Percentiles rank a stretch among this genome's conserved stretches.
Evolutionary conservation across 2,329 filamentous ascomycete species (phyloP).

Genomic region (Aspergillus hortae): DNA sequence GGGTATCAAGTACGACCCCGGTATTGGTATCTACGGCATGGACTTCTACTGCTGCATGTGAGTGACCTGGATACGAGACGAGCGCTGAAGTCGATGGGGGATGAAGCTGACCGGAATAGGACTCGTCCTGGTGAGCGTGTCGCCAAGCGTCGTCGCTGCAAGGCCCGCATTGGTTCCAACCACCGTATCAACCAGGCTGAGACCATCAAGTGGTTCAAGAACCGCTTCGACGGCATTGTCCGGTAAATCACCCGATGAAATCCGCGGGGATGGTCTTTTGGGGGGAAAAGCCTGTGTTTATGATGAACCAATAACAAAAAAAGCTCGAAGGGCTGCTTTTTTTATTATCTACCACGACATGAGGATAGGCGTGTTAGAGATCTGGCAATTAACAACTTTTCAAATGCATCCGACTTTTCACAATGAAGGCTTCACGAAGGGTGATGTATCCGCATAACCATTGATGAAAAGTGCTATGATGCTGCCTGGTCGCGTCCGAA

Average conservation of each 20-base stretch:
- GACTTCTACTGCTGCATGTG: conserved; percentile 99
- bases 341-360: conserved; percentile 33
- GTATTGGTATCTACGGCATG: conserved; percentile 99
- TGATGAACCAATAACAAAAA: conserved; percentile 31
- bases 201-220: conserved; percentile 98
- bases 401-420: conserved; percentile 44
- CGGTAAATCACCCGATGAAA: conserved; percentile 63
- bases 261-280: conserved; percentile 12
- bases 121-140: conserved; percentile 98
- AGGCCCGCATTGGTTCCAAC: conserved; percentile 77
- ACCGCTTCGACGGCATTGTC: conserved; percentile 97
- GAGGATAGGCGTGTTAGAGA: conserved; percentile 39
- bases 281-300: conserved; percentile 27
- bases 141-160: conserved; percentile 86
- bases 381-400: conserved; percentile 31
- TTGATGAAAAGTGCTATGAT: conserved; percentile 43
- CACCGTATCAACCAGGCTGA: conserved; percentile 94
- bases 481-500: conserved; percentile 5
- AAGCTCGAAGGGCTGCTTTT: conserved; percentile 18
- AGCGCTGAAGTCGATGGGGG: background rate
- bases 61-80: conserved; percentile 32
- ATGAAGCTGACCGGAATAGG: conserved; percentile 44
- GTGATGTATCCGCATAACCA: conserved; percentile 57
- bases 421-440: conserved; percentile 58
- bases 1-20: conserved; percentile 99